Percentiles rank a stretch among this genome's conserved stretches.
These are phyloP conservation scores for Gossypium herbaceum DNA, from an alignment of 345 rosid species.

Conservation along the genomic window DNA sequence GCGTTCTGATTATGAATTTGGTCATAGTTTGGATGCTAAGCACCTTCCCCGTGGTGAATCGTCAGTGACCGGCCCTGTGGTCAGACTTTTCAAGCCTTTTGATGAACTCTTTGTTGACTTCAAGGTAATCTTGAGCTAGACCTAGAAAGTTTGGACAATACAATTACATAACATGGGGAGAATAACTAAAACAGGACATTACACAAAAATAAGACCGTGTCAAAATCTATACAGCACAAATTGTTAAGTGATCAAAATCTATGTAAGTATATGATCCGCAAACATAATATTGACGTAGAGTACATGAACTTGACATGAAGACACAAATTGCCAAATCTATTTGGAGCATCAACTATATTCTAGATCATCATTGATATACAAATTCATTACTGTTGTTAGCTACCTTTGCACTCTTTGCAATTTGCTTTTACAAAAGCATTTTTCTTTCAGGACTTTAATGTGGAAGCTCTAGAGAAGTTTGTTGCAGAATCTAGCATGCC, in stretches of 20 bases:
- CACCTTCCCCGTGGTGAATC: slow-evolving; percentile 89
- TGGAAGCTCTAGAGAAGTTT: slow-evolving; percentile 75
- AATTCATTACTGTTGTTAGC: neutral
- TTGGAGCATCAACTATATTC: neutral
- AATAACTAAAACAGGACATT: neutral
- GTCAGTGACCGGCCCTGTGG: slow-evolving; percentile 73
- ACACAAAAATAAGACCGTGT: neutral
- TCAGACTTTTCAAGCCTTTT: slow-evolving; percentile 95
- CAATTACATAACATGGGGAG: neutral
- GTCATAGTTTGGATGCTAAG: slow-evolving; percentile 80
- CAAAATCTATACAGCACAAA: neutral
- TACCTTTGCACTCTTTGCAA: neutral
- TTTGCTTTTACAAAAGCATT: neutral
- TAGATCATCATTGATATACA: neutral
- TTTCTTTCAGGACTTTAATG: slow-evolving; percentile 62
- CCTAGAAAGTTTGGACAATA: neutral
- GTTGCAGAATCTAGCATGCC: slow-evolving; percentile 75
- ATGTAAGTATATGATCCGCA: neutral
- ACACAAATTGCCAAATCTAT: neutral
- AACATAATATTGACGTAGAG: neutral
- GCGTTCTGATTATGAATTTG: slow-evolving; percentile 85
- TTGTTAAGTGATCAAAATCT: neutral
- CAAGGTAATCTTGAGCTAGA: slow-evolving; percentile 44
- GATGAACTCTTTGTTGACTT: slow-evolving; percentile 78
- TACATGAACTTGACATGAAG: neutral